Percentiles rank a stretch among this genome's conserved stretches.
Conservation (phyloP, 176 grass and related monocot genomes). For the Carex parvula region DNA sequence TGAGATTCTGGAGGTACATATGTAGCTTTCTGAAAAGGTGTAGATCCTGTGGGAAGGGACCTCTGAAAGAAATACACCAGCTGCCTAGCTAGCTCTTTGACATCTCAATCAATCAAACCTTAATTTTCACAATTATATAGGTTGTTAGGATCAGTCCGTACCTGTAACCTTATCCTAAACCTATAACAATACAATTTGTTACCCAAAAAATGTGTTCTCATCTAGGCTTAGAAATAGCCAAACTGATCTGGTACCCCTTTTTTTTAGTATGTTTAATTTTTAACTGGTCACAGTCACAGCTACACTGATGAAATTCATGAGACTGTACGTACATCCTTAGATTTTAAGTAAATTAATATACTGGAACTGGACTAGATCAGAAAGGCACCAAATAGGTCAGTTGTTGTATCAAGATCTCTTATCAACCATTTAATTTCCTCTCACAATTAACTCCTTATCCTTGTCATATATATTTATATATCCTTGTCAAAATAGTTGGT, state of each 20-base stretch:
- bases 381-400: neutral
- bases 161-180: slow-evolving; percentile 7
- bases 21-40: slow-evolving; percentile 26
- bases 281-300: too few relatives aligned
- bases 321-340: neutral
- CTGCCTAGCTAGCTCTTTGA: neutral
- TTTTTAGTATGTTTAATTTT: neutral
- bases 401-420: slow-evolving; percentile 12
- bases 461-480: neutral
- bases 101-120: neutral
- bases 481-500: slow-evolving; percentile 17
- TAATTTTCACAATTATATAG: neutral
- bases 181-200: neutral
- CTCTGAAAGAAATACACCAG: slow-evolving; percentile 25
- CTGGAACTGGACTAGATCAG: neutral
- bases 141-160: neutral
- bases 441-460: neutral
- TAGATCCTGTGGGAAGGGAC: neutral
- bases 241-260: neutral
- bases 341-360: neutral
- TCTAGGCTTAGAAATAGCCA: neutral
- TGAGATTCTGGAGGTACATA: slow-evolving; percentile 9
- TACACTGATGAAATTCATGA: neutral
- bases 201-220: neutral
- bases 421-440: neutral